phyloP scores from a whole-genome alignment of 139 green algal genomes.

The Micromonas commoda region DNA sequence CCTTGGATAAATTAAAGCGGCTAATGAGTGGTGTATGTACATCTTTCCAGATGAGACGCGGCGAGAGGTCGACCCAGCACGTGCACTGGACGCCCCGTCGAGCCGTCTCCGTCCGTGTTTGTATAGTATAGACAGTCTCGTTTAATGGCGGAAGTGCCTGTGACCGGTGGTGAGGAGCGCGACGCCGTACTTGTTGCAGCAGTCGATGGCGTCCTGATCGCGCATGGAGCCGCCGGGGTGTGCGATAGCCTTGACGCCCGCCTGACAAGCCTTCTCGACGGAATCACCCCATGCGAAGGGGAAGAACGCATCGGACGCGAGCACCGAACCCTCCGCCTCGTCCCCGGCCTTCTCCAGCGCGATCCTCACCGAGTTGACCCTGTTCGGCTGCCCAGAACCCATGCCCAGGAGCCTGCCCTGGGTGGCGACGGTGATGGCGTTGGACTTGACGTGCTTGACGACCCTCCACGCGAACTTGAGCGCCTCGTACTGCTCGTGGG shows the following conservation, averaged over 20 bases:
- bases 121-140: too few species aligned
- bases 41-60: too few species aligned
- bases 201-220: constrained; percentile 90
- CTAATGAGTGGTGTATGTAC: too few species aligned
- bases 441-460: constrained; percentile 99
- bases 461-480: constrained; percentile 91
- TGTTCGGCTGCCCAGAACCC: constrained; percentile 97
- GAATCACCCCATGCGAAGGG: constrained; percentile 94
- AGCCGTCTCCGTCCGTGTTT: too few species aligned
- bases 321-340: constrained; percentile 73
- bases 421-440: constrained; percentile 98
- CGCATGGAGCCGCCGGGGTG: constrained; percentile 91
- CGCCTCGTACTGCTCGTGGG: constrained; percentile 78
- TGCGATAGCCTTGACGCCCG: constrained; percentile 87
- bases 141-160: constrained; percentile 93
- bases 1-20: too few species aligned
- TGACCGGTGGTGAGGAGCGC: constrained; percentile 84
- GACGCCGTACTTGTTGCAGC: constrained; percentile 98
- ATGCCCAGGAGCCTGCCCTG: constrained; percentile 85
- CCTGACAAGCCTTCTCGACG: constrained; percentile 92
- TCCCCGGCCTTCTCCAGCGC: constrained; percentile 89
- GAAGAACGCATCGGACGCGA: constrained; percentile 97
- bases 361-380: constrained; percentile 88
- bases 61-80: too few species aligned
- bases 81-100: too few species aligned